Conservation (phyloP, 208 protist genomes). For the Porcisia hertigi region DNA sequence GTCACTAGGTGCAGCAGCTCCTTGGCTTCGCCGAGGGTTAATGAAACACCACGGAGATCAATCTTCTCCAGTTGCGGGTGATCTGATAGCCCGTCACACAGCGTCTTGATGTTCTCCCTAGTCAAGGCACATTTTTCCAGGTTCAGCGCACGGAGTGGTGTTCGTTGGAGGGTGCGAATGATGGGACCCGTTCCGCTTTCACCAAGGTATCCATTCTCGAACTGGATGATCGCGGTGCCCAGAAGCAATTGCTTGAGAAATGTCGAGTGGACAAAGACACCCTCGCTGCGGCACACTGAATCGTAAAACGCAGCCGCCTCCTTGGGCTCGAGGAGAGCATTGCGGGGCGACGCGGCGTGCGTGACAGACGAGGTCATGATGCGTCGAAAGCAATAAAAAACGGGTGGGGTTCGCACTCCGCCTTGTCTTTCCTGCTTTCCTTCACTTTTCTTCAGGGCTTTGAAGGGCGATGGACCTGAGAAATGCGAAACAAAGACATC, state of each 20-base stretch:
- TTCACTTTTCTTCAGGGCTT: not conserved
- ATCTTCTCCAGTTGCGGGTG: conserved; percentile 74
- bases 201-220: conserved; percentile 84
- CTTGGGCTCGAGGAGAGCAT: conserved; percentile 28
- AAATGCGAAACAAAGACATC: not conserved
- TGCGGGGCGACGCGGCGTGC: not conserved
- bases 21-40: conserved; percentile 55
- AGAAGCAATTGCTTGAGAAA: conserved; percentile 66
- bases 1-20: conserved; percentile 57
- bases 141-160: conserved; percentile 50
- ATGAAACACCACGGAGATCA: conserved; percentile 66
- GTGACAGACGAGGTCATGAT: not conserved
- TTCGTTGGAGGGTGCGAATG: conserved; percentile 58
- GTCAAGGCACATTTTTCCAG: conserved; percentile 54
- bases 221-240: conserved; percentile 56
- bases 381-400: not conserved
- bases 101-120: conserved; percentile 46
- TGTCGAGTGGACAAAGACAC: conserved; percentile 37
- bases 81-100: conserved; percentile 48
- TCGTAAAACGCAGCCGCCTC: conserved; percentile 62
- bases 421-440: not conserved
- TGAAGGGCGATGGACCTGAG: not conserved
- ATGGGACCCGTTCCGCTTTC: conserved; percentile 71
- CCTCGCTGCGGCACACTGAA: conserved; percentile 37
- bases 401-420: no score